Base-by-base conservation (phyloP, 2,329 filamentous ascomycete genomes). In the Fusarium globosum region DNA sequence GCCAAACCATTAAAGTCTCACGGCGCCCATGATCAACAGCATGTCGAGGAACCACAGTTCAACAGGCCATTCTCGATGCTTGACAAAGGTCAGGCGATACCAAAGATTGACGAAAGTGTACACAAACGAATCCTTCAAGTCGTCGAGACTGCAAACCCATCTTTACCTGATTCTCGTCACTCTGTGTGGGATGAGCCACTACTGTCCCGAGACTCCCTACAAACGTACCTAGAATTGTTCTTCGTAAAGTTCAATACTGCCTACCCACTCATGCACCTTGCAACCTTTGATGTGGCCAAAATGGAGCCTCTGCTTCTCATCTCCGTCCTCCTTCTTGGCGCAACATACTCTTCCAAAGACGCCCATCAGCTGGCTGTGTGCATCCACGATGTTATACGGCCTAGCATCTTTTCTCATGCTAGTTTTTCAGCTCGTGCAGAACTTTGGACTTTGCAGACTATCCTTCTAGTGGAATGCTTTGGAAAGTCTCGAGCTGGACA, bases 401-500 rank as follows among this genome's bases (percentile, higher is more conserved):
- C 58, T 3, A 61, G 58, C 28, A 61, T 61, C 6, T 61, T 61
- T 18, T 53, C 58, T 6, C 58, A 61, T n/a, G 58, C 58, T 20
- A 61, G 58, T 20, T 92, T 91, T 76, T 89, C 85, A 2, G 83
- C 89, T 0, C 85, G 86, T n/a, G 89, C 90, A 1, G 85, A 88
- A 28, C 80, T 91, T 0, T 91, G 89, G 89, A 86, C 90, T 0
- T 73, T 91, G 1, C 89, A 91, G 68, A 88, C 88, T 0, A 90
- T 91, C 39, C 79, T 92, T 14, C 80, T 92, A 1, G 88, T 91
- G 1, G 90, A 91, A 70, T 91, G 89, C 71, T 91, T 91, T 62
- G 90, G 90, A 6, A 91, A 91, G 77, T 89, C 87, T 42, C 82
- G 89, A 61, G 89, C 89, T 0, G 89, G 89, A 1, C 89, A 90